phyloP scores from a whole-genome alignment of 2,329 filamentous ascomycete species.

The Cyphellophora attinorum region DNA sequence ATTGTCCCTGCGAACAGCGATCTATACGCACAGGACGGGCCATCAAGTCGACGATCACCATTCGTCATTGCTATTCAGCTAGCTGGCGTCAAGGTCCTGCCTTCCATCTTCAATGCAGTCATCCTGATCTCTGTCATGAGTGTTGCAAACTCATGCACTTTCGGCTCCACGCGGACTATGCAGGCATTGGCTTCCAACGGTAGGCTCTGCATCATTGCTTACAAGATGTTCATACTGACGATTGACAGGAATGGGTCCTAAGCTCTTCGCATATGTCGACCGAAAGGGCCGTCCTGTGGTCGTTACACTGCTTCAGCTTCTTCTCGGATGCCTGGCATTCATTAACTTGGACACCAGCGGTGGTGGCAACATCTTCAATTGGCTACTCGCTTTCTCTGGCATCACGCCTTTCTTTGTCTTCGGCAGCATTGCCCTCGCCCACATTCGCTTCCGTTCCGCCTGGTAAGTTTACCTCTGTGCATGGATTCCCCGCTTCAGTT shows the following conservation, averaged over 20 bases:
- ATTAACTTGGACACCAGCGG: conserved; percentile 46
- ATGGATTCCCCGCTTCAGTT: conserved; percentile 32
- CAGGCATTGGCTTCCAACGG: conserved; percentile 77
- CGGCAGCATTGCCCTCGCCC: conserved; percentile 32
- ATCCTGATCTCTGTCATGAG: conserved; percentile 85
- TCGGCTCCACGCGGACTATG: conserved; percentile 81
- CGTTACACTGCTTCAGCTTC: conserved; percentile 58
- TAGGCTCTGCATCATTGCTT: too few relatives aligned
- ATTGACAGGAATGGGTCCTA: conserved; percentile 64
- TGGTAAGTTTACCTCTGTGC: conserved; percentile 43
- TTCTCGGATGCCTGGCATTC: conserved; percentile 68
- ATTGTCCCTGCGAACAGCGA: conserved; percentile 50
- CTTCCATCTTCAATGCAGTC: conserved; percentile 87
- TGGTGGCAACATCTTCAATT: conserved; percentile 57
- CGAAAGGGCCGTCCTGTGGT: conserved; percentile 69
- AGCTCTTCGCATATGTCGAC: conserved; percentile 70
- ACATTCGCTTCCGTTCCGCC: conserved; percentile 79
- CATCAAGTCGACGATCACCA: conserved; percentile 66
- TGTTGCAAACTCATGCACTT: conserved; percentile 85
- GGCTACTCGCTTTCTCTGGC: conserved; percentile 69
- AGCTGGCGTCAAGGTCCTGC: conserved; percentile 69
- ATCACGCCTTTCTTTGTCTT: conserved; percentile 68
- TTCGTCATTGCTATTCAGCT: conserved; percentile 89
- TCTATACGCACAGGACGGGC: conserved; percentile 52
- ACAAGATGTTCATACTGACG: too few relatives aligned